These are phyloP conservation scores for Neocucurbitaria cava DNA, from an alignment of 2,329 filamentous ascomycete species.

Conservation along the genomic window DNA sequence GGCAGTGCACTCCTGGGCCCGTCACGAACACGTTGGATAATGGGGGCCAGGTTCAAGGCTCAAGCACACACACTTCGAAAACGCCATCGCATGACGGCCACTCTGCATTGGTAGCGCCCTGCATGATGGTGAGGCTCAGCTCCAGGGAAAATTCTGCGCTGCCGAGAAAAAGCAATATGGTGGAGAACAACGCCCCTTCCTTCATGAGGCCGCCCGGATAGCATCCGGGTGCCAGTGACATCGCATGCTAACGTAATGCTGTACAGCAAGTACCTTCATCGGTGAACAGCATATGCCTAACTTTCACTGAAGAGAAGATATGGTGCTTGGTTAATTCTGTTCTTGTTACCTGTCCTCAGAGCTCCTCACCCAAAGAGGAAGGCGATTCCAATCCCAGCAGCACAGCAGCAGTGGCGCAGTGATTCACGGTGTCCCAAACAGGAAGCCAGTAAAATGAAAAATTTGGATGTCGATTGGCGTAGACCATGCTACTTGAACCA, in stretches of 20 bases:
- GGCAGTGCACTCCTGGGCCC: no score
- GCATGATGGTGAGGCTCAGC: constrained; percentile 1
- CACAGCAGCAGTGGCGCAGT: not conserved
- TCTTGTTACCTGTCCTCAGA: not conserved
- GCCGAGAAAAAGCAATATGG: constrained; percentile 2
- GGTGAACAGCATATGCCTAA: not conserved
- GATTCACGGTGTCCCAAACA: not conserved
- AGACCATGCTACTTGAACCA: not conserved
- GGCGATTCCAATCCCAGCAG: not conserved
- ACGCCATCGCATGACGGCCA: not conserved
- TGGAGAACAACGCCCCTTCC: not conserved
- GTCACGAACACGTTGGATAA: not conserved
- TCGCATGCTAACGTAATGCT: not conserved
- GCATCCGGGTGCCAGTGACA: not conserved
- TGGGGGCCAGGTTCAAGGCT: not conserved
- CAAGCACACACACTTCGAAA: not conserved
- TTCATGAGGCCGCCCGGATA: not conserved
- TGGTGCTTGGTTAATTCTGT: not conserved
- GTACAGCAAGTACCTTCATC: not conserved
- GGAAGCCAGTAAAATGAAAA: not conserved
- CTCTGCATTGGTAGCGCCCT: not conserved
- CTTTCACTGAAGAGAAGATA: not conserved
- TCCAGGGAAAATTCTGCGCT: not conserved
- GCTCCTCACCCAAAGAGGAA: not conserved
- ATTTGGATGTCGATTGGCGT: not conserved